Percentiles rank a stretch among this genome's conserved stretches.
Conservation (phyloP, 306 rosid genomes). For the Lathyrus tuberosus region DNA sequence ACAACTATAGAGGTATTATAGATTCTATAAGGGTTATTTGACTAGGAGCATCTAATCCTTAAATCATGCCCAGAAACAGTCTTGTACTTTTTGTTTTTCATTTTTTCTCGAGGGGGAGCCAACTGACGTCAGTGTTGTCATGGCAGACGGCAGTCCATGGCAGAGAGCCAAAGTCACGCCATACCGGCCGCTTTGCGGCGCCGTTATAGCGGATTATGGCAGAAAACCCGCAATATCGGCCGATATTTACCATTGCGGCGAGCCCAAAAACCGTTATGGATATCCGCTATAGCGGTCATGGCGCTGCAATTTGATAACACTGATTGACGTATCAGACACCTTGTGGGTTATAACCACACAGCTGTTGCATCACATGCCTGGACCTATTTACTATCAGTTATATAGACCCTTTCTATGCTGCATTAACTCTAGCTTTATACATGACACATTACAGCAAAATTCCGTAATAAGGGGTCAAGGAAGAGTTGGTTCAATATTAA, state of each 20-base stretch:
- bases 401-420: constrained; percentile 10
- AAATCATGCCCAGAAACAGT: constrained; percentile 11
- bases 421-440: constrained; percentile 9
- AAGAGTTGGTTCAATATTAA: constrained; percentile 6
- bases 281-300: no score
- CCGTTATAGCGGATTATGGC: no score
- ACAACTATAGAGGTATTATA: background rate
- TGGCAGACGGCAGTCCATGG: no score
- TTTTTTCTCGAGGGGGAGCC: background rate
- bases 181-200: no score
- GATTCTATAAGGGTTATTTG: constrained; percentile 11
- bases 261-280: no score
- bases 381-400: constrained; percentile 13
- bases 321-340: constrained; percentile 1
- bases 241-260: no score
- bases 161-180: no score
- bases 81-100: background rate
- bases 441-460: constrained; percentile 2
- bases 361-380: background rate
- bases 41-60: constrained; percentile 19
- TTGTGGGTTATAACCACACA: background rate
- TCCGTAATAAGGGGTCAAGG: constrained; percentile 18
- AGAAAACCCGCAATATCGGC: no score
- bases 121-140: background rate
- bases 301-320: no score